Conservation (phyloP, 2,329 filamentous ascomycete species). For the Pyricularia pennisetigena region DNA sequence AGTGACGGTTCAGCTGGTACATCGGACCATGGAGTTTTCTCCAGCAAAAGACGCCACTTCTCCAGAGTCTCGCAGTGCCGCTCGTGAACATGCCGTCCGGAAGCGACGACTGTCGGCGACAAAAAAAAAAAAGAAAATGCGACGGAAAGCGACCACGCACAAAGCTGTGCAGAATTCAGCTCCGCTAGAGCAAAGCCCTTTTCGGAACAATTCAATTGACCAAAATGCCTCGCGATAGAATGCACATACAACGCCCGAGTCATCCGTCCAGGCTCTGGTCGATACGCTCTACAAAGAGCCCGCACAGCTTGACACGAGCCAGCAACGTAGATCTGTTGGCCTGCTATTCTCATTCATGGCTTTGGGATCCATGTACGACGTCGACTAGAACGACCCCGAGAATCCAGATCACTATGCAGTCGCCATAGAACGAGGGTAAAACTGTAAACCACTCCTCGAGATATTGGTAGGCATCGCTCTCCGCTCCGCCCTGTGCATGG, state of each 20-base stretch:
- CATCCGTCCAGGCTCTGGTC: conserved; percentile 27
- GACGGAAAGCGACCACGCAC: background rate
- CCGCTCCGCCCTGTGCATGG: conserved; percentile 63
- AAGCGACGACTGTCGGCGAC: background rate
- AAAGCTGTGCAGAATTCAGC: background rate
- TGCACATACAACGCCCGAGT: background rate
- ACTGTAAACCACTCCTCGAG: background rate
- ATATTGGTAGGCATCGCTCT: conserved; percentile 64
- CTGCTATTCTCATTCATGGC: conserved; percentile 48
- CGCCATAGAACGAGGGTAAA: conserved; percentile 47
- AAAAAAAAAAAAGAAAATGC: background rate
- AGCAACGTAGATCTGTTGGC: conserved; percentile 60
- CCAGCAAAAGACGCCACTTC: no score
- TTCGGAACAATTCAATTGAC: background rate
- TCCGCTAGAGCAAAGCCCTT: background rate
- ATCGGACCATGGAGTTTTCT: background rate
- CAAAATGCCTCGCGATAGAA: background rate
- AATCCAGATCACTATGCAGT: conserved; percentile 35
- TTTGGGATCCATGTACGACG: conserved; percentile 50
- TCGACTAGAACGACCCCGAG: conserved; percentile 31
- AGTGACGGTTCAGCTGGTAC: background rate
- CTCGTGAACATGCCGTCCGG: background rate
- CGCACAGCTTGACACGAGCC: conserved; percentile 49
- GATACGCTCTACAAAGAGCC: conserved; percentile 68
- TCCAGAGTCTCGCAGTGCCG: background rate